A percentile compares a stretch with the other conserved stretches of the same genome.
Conservation (phyloP, 495 filamentous ascomycete genomes). For the Apodospora peruviana region DNA sequence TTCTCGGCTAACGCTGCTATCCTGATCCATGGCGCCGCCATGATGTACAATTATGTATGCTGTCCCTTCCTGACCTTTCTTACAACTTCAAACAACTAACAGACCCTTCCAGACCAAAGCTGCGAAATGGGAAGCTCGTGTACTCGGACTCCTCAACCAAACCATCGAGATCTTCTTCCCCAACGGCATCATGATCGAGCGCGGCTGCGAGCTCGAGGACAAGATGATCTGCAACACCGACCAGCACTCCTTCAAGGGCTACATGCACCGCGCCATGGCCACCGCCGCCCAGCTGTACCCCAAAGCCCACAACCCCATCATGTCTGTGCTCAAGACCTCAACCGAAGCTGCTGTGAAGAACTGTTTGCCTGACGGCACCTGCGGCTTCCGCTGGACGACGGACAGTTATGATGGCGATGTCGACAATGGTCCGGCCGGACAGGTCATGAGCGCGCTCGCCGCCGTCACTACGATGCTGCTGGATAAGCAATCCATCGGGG, state of each 20-base stretch:
- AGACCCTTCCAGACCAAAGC: conserved; percentile 40
- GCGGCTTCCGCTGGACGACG: conserved; percentile 59
- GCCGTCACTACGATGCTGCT: conserved; percentile 53
- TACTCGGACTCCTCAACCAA: conserved; percentile 47
- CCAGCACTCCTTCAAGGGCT: conserved; percentile 84
- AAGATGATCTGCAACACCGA: conserved; percentile 59
- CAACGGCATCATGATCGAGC: conserved; percentile 54
- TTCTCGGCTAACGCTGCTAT: conserved; percentile 70
- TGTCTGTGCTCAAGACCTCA: conserved; percentile 57
- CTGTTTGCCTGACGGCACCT: conserved; percentile 59
- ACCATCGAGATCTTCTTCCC: conserved; percentile 52
- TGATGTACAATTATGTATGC: conserved; percentile 60
- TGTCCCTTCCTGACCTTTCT: background rate
- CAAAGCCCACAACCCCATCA: conserved; percentile 53
- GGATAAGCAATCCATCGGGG: conserved; percentile 14
- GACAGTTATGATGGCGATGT: conserved; percentile 46
- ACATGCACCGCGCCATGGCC: conserved; percentile 74
- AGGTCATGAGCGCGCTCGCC: conserved; percentile 65
- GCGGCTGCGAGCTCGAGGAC: conserved; percentile 55
- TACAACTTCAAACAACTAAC: background rate
- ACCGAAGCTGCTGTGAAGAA: conserved; percentile 59
- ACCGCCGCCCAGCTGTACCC: conserved; percentile 64
- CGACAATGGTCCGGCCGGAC: conserved; percentile 47
- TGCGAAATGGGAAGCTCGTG: conserved; percentile 47
- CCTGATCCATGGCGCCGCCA: conserved; percentile 60